These are phyloP conservation scores for Sarocladium strictum DNA, from an alignment of 2,329 filamentous ascomycete species.

Conservation along the genomic window DNA sequence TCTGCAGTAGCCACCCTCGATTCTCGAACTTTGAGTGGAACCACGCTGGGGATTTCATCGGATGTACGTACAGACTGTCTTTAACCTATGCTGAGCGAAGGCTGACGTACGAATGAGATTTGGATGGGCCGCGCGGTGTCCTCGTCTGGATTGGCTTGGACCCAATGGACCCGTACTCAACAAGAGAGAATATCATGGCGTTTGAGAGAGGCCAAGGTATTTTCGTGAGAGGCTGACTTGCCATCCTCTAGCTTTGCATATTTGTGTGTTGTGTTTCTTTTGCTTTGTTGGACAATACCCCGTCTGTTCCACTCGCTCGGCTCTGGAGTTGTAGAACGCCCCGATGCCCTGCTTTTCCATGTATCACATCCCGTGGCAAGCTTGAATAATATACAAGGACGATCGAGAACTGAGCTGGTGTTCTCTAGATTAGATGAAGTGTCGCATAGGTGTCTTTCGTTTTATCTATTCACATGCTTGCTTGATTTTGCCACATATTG, in stretches of 20 bases:
- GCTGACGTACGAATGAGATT: not conserved
- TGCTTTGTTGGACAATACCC: not conserved
- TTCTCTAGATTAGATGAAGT: not conserved
- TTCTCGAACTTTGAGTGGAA: slow-evolving; percentile 23
- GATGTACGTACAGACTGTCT: slow-evolving; percentile 20
- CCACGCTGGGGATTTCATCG: slow-evolving; percentile 14
- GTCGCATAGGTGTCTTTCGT: not conserved
- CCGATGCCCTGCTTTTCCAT: no score
- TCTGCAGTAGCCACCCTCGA: slow-evolving; percentile 15
- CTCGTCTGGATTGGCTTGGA: slow-evolving; percentile 28
- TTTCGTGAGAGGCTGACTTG: not conserved
- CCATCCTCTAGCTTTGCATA: not conserved
- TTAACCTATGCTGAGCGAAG: not conserved
- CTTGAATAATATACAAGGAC: no score
- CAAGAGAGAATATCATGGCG: slow-evolving; percentile 13
- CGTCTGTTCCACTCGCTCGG: not conserved
- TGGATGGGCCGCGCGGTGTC: slow-evolving; percentile 24
- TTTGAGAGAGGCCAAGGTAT: slow-evolving; percentile 19
- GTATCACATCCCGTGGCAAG: no score
- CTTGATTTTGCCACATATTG: slow-evolving; percentile 1
- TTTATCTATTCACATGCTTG: slow-evolving; percentile 10
- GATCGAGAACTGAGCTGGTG: no score
- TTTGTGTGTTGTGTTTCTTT: not conserved
- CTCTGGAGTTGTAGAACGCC: no score
- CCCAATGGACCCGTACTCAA: slow-evolving; percentile 24